Evolutionary conservation across 2,329 filamentous ascomycete genomes (phyloP), one percentile per base, ranked within the genome.

Genomic region (Fusarium tuaranense): DNA sequence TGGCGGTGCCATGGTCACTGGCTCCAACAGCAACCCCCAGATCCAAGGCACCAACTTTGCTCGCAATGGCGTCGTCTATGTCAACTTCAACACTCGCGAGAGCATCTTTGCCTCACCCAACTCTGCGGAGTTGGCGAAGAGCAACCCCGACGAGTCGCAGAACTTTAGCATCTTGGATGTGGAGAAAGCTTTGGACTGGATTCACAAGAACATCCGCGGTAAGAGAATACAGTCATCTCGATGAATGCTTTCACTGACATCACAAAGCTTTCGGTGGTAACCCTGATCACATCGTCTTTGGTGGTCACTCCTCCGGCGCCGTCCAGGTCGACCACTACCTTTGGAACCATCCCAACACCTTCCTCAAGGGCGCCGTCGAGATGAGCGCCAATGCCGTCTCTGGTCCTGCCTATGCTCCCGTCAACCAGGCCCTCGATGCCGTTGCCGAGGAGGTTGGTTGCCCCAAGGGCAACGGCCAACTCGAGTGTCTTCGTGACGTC

Each of bases 71-170:
- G 79, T 83, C 25, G 63, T 83, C 58, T 83, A 81, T 53, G 81
- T 84, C 65, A 83, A 82, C 73, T 84, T 85, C 70, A 84, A 83
- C 76, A 83, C 82, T 2, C 80, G 81, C 8, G 81, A 83, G 81
- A 85, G 84, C 65, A 83, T 86, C 44, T 86, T 84, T 59, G 85
- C 84, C 9, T 86, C 85, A 7, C 82, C 85, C 6, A 80, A 85
- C 65, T 85, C 84, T 18, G 78, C 83, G 5, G 80, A 85, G 76
- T 75, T 86, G 25, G 64, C 74, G 39, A 14, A 38, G 3, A 55
- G 48, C 4, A 25, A 66, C 6, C 71, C 71, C 13, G 51, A 73
- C 2, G 76, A 75, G n/a, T 73, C 76, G 6, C 76, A 78, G 13
- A 78, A 78, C 69, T 78, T 78, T 48, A 73, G 76, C 64, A 77